These are phyloP conservation scores for Erodium trifolium DNA, from an alignment of 441 rosid species.

Conservation along the genomic window DNA sequence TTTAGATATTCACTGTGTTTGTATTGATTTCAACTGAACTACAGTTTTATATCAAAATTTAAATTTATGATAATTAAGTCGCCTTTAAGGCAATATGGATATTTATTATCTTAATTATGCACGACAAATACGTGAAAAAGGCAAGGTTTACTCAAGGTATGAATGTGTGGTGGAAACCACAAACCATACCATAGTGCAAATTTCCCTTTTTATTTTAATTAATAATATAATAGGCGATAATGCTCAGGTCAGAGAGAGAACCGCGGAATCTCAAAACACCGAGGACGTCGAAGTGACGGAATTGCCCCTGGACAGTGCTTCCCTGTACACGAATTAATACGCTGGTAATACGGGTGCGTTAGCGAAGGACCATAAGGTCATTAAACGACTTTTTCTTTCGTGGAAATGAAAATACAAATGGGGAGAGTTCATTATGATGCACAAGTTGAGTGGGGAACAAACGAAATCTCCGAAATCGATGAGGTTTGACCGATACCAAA, in stretches of 20 bases:
- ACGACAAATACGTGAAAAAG: no score
- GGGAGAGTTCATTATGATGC: constrained; percentile 25
- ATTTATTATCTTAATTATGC: no score
- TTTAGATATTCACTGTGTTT: not conserved
- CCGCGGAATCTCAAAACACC: constrained; percentile 8
- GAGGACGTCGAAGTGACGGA: not conserved
- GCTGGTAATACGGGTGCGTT: not conserved
- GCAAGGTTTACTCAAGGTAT: no score
- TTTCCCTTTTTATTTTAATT: no score
- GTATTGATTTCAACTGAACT: not conserved
- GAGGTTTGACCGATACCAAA: constrained; percentile 37
- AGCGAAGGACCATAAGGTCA: constrained; percentile 7
- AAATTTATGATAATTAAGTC: no score
- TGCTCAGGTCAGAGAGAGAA: constrained; percentile 16
- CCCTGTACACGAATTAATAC: no score
- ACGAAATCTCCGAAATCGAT: constrained; percentile 36
- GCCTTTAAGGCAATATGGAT: no score
- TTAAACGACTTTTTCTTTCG: not conserved
- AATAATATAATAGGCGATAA: not conserved
- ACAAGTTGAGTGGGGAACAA: constrained; percentile 58
- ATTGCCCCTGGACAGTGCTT: constrained; percentile 6
- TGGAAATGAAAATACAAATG: not conserved
- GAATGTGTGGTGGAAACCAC: no score
- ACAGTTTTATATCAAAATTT: no score
- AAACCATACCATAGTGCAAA: no score